Evolutionary conservation across 345 rosid species (phyloP), one percentile per base, ranked within the genome.

Genomic region (Aquilaria sinensis): DNA sequence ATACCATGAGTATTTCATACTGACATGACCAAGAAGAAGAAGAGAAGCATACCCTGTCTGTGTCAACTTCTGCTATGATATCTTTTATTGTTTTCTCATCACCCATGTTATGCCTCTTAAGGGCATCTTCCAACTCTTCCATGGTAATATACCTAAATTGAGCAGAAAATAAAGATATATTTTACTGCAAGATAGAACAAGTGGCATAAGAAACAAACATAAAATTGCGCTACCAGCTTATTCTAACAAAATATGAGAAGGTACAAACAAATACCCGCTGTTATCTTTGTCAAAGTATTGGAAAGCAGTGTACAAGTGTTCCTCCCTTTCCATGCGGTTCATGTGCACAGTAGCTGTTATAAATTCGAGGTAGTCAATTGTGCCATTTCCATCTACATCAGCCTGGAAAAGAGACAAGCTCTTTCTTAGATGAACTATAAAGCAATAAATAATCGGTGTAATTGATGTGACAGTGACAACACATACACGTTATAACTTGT

Each of bases 291-390:
- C 99, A 31, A 94, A 94, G 73, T 82, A 86, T 77, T 90, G 87
- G 64, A 94, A 94, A 45, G 99, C 96, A 10, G 81, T 85, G 76
- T 77, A 86, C 58, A 94, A 82, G 56, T 86, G 96, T 47, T 94
- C 96, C 80, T 88, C 97, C 65, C 88, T 87, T 70, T 94, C 99
- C 74, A 90, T 68, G 80, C 95, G 80, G 69, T 94, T 90, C 96
- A 85, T 75, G 70, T 94, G 97, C 99, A 94, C 90, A 10, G 96
- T 88, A 6, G 99, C 97, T 53, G 99, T 86, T 62, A 94, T 88
- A 59, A 94, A 94, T 85, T 94, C 99, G 33, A 86, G 72, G 81
- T 90, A 94, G 74, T 94, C 99, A 62, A 94, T 94, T 31, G 91
- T 81, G 78, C 99, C 97, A 70, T 94, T 85, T 67, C 97, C 96